Conservation (phyloP, 768 basidiomycete genomes). For the Royoungia palumana region DNA sequence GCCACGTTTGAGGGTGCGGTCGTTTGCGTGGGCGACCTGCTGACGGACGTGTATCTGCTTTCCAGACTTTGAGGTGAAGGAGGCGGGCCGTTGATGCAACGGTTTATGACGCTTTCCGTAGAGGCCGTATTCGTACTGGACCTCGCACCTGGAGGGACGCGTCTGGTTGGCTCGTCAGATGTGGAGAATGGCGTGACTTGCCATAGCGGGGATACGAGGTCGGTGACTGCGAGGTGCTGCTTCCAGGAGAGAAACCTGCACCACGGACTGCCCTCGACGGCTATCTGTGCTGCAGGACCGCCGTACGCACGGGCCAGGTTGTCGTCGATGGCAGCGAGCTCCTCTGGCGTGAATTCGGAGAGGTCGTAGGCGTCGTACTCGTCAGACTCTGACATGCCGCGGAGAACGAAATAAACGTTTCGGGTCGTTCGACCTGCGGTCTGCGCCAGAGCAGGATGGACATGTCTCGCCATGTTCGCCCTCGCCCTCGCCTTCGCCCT, state of each 20-base stretch:
- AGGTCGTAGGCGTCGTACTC: slow-evolving; percentile 51
- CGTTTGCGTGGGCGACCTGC: slow-evolving; percentile 50
- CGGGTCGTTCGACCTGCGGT: slow-evolving; percentile 21
- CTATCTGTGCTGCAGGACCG: slow-evolving; percentile 33
- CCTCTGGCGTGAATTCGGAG: slow-evolving; percentile 55
- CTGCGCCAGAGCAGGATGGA: no score
- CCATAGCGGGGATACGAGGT: slow-evolving; percentile 62
- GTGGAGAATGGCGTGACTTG: slow-evolving; percentile 26
- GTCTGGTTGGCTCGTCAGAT: neutral
- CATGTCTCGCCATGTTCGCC: slow-evolving; percentile 11
- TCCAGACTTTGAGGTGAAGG: slow-evolving; percentile 56
- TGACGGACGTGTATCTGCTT: slow-evolving; percentile 56
- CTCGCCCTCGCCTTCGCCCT: neutral
- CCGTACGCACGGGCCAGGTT: slow-evolving; percentile 5
- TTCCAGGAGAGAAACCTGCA: slow-evolving; percentile 43
- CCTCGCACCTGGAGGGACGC: slow-evolving; percentile 59
- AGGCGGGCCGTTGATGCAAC: slow-evolving; percentile 47
- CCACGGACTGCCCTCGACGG: slow-evolving; percentile 39
- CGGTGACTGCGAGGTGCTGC: slow-evolving; percentile 53
- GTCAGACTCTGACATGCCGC: slow-evolving; percentile 28
- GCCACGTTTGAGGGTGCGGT: slow-evolving; percentile 52
- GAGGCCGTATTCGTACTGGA: slow-evolving; percentile 75
- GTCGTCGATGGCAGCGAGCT: slow-evolving; percentile 42
- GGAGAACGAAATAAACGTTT: slow-evolving; percentile 18
- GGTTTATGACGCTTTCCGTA: slow-evolving; percentile 52